Percentiles rank a stretch among this genome's conserved stretches.
Conservation (phyloP, 2,329 filamentous ascomycete species). For the Claviceps capensis region DNA sequence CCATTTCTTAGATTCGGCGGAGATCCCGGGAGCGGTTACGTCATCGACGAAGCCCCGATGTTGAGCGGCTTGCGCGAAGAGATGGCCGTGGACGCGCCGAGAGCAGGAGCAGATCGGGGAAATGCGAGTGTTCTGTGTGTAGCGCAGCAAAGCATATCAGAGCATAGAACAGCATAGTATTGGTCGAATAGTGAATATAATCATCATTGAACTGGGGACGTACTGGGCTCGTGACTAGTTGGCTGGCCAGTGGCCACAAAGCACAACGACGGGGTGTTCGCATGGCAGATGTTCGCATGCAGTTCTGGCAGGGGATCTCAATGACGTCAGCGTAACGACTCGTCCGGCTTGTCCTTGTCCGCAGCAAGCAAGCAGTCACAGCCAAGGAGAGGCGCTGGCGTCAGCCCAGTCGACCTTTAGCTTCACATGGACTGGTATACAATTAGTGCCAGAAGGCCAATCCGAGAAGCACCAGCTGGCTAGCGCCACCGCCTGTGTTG, state of each 20-base stretch:
- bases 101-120: too few species aligned
- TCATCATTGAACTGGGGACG: too few species aligned
- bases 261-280: too few species aligned
- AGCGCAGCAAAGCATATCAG: too few species aligned
- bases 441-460: background rate
- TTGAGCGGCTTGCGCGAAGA: too few species aligned
- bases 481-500: background rate
- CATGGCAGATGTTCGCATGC: background rate
- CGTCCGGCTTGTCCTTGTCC: background rate
- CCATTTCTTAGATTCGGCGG: background rate
- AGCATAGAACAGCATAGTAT: too few species aligned
- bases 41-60: background rate
- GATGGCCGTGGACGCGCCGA: background rate
- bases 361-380: background rate
- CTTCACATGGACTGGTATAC: too few species aligned
- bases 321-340: conserved; percentile 12
- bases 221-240: too few species aligned
- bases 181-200: too few species aligned
- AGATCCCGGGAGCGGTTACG: background rate
- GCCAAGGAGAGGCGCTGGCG: background rate
- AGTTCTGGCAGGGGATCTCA: conserved; percentile 7
- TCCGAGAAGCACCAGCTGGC: background rate
- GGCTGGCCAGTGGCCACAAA: too few species aligned
- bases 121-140: too few species aligned
- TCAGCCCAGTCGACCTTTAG: background rate